Evolutionary conservation across 148 eudicot species (phyloP).

Genomic region (Rhododendron griersonianum): DNA sequence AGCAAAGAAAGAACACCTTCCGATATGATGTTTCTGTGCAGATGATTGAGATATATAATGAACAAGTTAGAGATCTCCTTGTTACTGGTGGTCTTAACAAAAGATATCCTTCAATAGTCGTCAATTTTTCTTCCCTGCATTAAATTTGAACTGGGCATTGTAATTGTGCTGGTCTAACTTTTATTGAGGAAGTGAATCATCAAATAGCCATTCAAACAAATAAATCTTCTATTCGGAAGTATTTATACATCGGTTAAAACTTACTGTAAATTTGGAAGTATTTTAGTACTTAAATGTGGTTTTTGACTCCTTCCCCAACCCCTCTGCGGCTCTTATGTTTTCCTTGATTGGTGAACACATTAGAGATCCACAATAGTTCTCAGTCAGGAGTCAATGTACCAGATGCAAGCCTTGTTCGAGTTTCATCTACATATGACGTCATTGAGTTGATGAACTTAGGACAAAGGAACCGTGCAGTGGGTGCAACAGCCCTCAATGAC

Average conservation of each 20-base stretch:
- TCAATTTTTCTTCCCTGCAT: not conserved
- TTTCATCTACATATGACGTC: slow-evolving; percentile 78
- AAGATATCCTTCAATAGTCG: slow-evolving; percentile 72
- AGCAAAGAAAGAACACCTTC: slow-evolving; percentile 76
- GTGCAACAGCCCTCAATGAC: slow-evolving; percentile 95
- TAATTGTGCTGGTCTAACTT: not conserved
- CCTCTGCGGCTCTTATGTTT: not conserved
- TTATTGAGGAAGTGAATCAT: not conserved
- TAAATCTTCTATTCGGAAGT: not conserved
- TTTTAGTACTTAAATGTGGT: not conserved
- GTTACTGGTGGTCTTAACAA: slow-evolving; percentile 64
- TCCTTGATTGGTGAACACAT: slow-evolving; percentile 60
- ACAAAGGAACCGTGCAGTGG: slow-evolving; percentile 85
- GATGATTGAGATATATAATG: slow-evolving; percentile 97
- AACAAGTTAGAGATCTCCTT: slow-evolving; percentile 97
- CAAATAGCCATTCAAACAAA: not conserved
- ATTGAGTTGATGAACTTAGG: slow-evolving; percentile 88
- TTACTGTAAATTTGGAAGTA: no score
- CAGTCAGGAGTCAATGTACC: slow-evolving; percentile 92
- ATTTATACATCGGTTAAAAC: not conserved
- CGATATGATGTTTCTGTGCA: slow-evolving; percentile 78
- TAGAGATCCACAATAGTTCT: slow-evolving; percentile 90
- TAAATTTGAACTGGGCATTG: not conserved
- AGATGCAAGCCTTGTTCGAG: slow-evolving; percentile 85
- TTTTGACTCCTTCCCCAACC: not conserved